Evolutionary conservation across 306 rosid species (phyloP).

Genomic region (Senna tora): DNA sequence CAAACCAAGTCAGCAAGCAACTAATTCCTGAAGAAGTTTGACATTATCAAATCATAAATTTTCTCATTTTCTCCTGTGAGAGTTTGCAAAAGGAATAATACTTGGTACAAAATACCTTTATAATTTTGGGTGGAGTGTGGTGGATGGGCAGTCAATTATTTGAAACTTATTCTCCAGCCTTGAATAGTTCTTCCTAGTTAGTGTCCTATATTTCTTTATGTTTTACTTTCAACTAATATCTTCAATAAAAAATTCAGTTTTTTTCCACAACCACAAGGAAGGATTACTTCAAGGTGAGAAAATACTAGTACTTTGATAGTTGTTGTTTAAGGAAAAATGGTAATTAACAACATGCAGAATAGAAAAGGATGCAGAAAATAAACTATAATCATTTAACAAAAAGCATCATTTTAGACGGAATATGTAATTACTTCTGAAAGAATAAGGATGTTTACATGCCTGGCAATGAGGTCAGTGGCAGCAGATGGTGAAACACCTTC

Average conservation of each 20-base stretch:
- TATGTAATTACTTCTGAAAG: slow-evolving; percentile 19
- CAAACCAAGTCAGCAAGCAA: slow-evolving; percentile 29
- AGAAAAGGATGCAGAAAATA: slow-evolving; percentile 20
- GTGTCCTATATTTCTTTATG: slow-evolving; percentile 20
- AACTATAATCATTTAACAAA: slow-evolving; percentile 20
- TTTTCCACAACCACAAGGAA: neutral
- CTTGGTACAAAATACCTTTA: slow-evolving; percentile 2
- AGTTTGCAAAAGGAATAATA: slow-evolving; percentile 4
- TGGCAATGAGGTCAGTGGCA: slow-evolving; percentile 97
- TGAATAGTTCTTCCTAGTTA: slow-evolving; percentile 13
- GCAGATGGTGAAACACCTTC: slow-evolving; percentile 99
- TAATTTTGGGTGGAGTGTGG: slow-evolving; percentile 11
- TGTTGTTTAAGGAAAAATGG: neutral
- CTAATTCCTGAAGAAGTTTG: slow-evolving; percentile 16
- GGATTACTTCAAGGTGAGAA: neutral
- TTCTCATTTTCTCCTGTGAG: slow-evolving; percentile 19
- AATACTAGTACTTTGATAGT: neutral
- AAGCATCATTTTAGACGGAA: slow-evolving; percentile 31
- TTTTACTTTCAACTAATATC: slow-evolving; percentile 17
- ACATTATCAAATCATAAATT: slow-evolving; percentile 30
- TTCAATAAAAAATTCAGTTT: neutral
- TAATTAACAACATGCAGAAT: slow-evolving; percentile 2
- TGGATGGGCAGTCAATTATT: slow-evolving; percentile 8
- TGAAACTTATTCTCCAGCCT: slow-evolving; percentile 29
- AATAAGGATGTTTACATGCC: slow-evolving; percentile 67